phyloP scores from a whole-genome alignment of 257 asterid genomes.

The Scutellaria galericulata region DNA sequence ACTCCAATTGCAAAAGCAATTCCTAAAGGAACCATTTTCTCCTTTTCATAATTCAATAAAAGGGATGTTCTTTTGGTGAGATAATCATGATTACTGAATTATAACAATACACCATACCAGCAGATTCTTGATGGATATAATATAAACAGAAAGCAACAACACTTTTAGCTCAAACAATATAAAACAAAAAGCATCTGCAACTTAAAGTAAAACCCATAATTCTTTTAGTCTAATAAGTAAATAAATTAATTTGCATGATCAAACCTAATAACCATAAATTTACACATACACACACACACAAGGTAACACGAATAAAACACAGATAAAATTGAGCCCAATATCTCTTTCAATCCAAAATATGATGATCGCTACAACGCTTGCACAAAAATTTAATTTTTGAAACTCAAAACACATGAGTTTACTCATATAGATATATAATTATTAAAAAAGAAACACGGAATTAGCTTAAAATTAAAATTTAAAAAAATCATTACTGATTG shows the following conservation, averaged over 20 bases:
- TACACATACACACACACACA: no score
- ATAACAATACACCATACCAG: neutral
- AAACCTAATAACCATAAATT: slow-evolving; percentile 13
- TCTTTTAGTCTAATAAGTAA: neutral
- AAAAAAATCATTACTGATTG: no score
- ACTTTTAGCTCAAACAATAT: neutral
- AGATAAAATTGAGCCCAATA: no score
- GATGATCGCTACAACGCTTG: no score
- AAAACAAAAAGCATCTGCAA: neutral
- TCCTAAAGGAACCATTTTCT: no score
- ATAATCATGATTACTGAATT: neutral
- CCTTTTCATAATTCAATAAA: neutral
- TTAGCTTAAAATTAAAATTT: no score
- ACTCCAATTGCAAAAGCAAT: neutral
- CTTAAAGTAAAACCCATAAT: neutral
- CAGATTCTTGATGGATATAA: neutral
- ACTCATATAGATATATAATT: no score
- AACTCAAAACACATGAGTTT: no score
- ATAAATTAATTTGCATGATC: slow-evolving; percentile 25
- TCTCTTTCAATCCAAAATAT: no score
- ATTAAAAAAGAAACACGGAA: no score
- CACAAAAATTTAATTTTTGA: no score
- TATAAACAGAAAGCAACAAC: neutral
- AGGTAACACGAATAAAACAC: no score
- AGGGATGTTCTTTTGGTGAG: neutral